phyloP scores from a whole-genome alignment of 2,329 filamentous ascomycete species.

The Ascochyta koolunga region DNA sequence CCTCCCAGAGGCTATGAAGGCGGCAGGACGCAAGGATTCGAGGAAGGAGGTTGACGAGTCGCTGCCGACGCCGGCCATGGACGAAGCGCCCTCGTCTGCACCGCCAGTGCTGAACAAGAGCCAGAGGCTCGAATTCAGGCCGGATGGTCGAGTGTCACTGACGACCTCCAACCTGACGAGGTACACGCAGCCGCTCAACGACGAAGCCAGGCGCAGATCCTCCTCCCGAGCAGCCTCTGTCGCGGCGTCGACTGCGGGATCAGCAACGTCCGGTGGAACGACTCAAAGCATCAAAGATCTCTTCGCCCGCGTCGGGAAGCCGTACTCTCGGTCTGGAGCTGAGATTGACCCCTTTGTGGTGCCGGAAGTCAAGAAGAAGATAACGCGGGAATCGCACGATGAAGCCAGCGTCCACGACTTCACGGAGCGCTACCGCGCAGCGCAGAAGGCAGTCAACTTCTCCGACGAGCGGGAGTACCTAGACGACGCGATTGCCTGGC shows the following conservation, averaged over 20 bases:
- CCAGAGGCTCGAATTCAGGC: conserved; percentile 3
- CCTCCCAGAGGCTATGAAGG: not conserved
- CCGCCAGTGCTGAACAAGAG: not conserved
- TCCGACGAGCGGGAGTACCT: conserved; percentile 31
- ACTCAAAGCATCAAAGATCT: conserved; percentile 30
- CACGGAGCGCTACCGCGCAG: conserved; percentile 16
- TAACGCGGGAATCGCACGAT: conserved; percentile 19
- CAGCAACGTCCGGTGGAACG: conserved; percentile 22
- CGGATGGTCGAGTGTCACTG: conserved; percentile 13
- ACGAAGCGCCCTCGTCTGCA: not conserved
- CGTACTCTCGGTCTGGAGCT: conserved; percentile 22
- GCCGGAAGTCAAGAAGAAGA: conserved; percentile 15
- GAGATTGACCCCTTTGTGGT: conserved; percentile 23
- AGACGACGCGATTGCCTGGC: conserved; percentile 15
- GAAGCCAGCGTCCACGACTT: conserved; percentile 28
- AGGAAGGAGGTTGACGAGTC: not conserved
- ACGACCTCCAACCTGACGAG: conserved; percentile 23
- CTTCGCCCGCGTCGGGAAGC: conserved; percentile 29
- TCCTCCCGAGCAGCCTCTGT: conserved; percentile 11
- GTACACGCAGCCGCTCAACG: conserved; percentile 23
- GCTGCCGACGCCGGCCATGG: not conserved
- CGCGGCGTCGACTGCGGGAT: conserved; percentile 13
- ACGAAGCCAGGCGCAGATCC: conserved; percentile 17
- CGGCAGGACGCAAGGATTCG: conserved; percentile 1
- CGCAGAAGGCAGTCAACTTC: conserved; percentile 35